These are phyloP conservation scores for Alternaria infectoria DNA, from an alignment of 2,329 filamentous ascomycete genomes.

Conservation along the genomic window DNA sequence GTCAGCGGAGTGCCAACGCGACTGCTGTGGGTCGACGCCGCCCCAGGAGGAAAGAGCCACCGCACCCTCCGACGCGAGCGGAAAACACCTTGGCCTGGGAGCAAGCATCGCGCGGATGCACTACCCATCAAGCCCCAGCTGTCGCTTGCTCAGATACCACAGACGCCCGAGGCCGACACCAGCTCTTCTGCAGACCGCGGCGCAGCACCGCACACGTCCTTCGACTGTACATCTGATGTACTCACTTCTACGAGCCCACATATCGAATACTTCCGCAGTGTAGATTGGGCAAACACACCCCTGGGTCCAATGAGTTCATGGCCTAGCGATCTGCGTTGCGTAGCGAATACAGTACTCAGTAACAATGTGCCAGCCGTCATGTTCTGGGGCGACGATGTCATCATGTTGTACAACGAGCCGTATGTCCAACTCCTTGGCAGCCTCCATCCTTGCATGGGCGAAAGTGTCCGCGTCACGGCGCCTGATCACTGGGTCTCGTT, in stretches of 20 bases:
- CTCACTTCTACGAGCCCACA: slow-evolving; percentile 51
- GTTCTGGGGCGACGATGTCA: slow-evolving; percentile 58
- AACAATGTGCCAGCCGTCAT: slow-evolving; percentile 63
- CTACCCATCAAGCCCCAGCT: slow-evolving; percentile 39
- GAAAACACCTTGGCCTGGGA: slow-evolving; percentile 54
- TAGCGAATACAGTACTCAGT: slow-evolving; percentile 77
- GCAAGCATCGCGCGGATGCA: slow-evolving; percentile 49
- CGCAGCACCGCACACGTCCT: slow-evolving; percentile 8
- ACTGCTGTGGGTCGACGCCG: slow-evolving; percentile 15
- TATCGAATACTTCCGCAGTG: slow-evolving; percentile 70
- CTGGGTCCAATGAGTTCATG: slow-evolving; percentile 76
- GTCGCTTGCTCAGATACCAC: neutral
- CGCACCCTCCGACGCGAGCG: slow-evolving; percentile 15
- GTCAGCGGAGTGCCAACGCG: slow-evolving; percentile 34
- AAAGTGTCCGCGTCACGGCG: slow-evolving; percentile 67
- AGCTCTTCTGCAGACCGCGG: neutral
- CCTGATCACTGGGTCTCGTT: slow-evolving; percentile 65
- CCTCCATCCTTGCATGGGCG: slow-evolving; percentile 64
- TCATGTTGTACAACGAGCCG: slow-evolving; percentile 48
- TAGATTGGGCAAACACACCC: slow-evolving; percentile 74
- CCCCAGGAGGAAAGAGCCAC: slow-evolving; percentile 3
- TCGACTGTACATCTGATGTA: slow-evolving; percentile 21
- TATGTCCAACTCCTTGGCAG: slow-evolving; percentile 39
- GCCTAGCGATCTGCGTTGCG: slow-evolving; percentile 70
- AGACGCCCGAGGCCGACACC: neutral